Evolutionary conservation across 805 yeast genomes (phyloP).

Genomic region (Metschnikowia peoriensis): DNA sequence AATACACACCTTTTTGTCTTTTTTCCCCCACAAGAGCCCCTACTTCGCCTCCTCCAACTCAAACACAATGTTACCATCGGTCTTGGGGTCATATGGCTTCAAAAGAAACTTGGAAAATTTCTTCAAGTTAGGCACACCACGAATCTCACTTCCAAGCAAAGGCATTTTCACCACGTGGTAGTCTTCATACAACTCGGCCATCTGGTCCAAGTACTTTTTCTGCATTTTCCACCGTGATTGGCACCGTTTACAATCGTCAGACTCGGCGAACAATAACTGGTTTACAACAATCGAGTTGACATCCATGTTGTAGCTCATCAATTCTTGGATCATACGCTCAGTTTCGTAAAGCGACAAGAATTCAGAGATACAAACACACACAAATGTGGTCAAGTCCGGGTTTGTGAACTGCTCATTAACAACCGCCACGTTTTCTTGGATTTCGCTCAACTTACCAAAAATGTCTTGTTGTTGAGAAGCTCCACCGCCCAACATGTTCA

Average conservation of each 20-base stretch:
- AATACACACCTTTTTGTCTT: neutral
- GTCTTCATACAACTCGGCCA: conserved; percentile 94
- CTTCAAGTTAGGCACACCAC: conserved; percentile 85
- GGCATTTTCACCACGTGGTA: conserved; percentile 97
- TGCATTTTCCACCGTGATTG: conserved; percentile 94
- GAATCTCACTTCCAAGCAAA: conserved; percentile 87
- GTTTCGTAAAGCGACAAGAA: conserved; percentile 95
- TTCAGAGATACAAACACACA: conserved; percentile 97
- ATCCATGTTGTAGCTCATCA: conserved; percentile 92
- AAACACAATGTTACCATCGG: conserved; percentile 52
- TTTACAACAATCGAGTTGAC: conserved; percentile 95
- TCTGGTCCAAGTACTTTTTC: conserved; percentile 89
- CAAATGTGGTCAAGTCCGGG: conserved; percentile 92
- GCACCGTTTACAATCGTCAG: conserved; percentile 85
- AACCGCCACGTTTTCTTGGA: conserved; percentile 77
- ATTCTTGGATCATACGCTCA: conserved; percentile 95
- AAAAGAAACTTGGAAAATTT: conserved; percentile 80
- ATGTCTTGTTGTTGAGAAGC: conserved; percentile 62
- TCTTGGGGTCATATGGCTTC: conserved; percentile 70
- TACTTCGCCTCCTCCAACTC: conserved; percentile 50
- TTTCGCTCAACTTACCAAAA: conserved; percentile 72
- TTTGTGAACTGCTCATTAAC: conserved; percentile 94
- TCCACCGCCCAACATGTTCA: conserved; percentile 65
- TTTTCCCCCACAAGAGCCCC: neutral
- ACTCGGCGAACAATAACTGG: conserved; percentile 86